These are phyloP conservation scores for Saturnispora dispora DNA, from an alignment of 805 yeast genomes.

Conservation along the genomic window DNA sequence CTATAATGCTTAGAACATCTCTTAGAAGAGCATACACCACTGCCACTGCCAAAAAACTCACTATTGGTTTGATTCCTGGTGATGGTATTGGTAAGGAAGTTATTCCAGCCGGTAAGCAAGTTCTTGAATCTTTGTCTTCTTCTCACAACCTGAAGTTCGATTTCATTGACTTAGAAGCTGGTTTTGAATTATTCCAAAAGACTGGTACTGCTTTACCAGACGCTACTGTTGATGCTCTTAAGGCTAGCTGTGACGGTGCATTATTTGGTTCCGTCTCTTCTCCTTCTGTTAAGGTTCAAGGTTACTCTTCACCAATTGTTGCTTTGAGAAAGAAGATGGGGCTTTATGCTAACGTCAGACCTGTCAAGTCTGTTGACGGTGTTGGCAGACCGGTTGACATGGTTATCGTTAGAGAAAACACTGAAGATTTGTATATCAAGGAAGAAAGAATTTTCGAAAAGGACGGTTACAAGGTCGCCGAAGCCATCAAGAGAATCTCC, in stretches of 20 bases:
- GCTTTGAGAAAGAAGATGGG: conserved; percentile 96
- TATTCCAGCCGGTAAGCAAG: conserved; percentile 89
- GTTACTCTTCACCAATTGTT: conserved; percentile 97
- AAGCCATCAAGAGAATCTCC: conserved; percentile 93
- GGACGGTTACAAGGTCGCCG: conserved; percentile 88
- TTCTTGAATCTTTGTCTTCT: conserved; percentile 76
- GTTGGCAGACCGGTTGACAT: conserved; percentile 86
- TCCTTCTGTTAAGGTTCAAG: conserved; percentile 87
- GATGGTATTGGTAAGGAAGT: conserved; percentile 98
- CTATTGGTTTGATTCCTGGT: conserved; percentile 81
- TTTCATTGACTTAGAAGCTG: conserved; percentile 85
- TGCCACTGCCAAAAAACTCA: conserved; percentile 38
- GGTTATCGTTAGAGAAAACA: conserved; percentile 97
- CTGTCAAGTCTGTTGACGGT: conserved; percentile 88
- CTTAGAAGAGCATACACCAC: conserved; percentile 26
- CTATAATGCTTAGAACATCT: conserved; percentile 13
- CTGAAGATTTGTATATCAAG: conserved; percentile 94
- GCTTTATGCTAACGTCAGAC: conserved; percentile 93
- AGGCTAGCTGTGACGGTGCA: conserved; percentile 89
- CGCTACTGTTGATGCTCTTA: conserved; percentile 71
- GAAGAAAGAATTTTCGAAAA: conserved; percentile 71
- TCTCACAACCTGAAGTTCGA: conserved; percentile 70
- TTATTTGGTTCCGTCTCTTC: conserved; percentile 96
- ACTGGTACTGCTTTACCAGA: conserved; percentile 97
- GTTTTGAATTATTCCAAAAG: conserved; percentile 84